Evolutionary conservation across 805 yeast species (phyloP).

Genomic region (Sugiyamaella qingdaonensis): DNA sequence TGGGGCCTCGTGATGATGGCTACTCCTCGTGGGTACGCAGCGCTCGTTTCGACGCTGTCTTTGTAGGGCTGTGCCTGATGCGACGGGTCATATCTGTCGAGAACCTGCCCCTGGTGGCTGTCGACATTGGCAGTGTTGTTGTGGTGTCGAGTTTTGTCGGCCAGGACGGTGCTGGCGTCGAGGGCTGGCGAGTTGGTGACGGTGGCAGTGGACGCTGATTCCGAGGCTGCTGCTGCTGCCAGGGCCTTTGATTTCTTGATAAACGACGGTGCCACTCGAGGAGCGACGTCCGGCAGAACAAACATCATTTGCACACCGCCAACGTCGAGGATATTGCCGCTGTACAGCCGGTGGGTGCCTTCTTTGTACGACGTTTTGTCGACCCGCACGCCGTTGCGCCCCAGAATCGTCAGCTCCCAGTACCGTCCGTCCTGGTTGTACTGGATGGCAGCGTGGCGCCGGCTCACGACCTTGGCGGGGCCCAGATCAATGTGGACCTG

Average conservation of each 20-base stretch:
- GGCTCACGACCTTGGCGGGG: constrained; percentile 94
- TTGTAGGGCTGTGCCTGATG: background rate
- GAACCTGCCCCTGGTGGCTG: background rate
- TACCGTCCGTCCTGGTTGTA: constrained; percentile 69
- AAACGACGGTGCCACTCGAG: constrained; percentile 47
- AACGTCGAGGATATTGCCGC: constrained; percentile 89
- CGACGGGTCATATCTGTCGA: background rate
- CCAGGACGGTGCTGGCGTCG: background rate
- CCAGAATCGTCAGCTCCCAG: constrained; percentile 82
- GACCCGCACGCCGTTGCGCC: constrained; percentile 91
- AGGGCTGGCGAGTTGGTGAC: constrained; percentile 1
- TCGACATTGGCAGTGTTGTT: constrained; percentile 7
- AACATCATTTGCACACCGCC: constrained; percentile 99
- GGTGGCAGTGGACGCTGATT: background rate
- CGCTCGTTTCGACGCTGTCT: background rate
- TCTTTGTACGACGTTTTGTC: constrained; percentile 57
- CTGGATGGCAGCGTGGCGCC: constrained; percentile 81
- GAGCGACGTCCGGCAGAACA: constrained; percentile 86
- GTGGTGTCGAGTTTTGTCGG: constrained; percentile 7
- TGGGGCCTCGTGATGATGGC: constrained; percentile 41
- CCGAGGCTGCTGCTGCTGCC: background rate
- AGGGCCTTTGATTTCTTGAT: background rate
- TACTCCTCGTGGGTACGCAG: constrained; percentile 39
- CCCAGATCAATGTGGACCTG: constrained; percentile 82
- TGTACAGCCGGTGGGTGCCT: constrained; percentile 48